Conservation (phyloP, 2,329 filamentous ascomycete genomes). For the Cladosporium sp. region DNA sequence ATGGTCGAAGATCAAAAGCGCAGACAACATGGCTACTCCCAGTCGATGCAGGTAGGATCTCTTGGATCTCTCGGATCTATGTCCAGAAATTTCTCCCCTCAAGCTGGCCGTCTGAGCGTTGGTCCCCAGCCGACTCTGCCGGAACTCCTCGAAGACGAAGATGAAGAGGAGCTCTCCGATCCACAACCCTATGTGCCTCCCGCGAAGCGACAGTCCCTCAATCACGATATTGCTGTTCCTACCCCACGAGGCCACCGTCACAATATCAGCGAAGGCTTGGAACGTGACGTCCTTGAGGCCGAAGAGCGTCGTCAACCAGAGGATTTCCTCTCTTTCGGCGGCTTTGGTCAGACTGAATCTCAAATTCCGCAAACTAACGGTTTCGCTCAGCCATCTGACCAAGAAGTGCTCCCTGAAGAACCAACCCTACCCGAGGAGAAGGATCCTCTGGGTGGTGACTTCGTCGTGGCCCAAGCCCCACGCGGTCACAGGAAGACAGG, state of each 20-base stretch:
- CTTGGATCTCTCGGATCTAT: conserved; percentile 14
- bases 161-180: conserved; percentile 38
- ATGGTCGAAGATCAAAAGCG: conserved; percentile 48
- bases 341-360: conserved; percentile 5
- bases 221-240: conserved; percentile 53
- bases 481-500: conserved; percentile 42
- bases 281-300: conserved; percentile 78
- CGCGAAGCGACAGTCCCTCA: conserved; percentile 27
- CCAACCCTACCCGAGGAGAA: conserved; percentile 16
- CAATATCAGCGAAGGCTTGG: conserved; percentile 71
- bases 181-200: conserved; percentile 27
- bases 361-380: neutral
- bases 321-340: conserved; percentile 18
- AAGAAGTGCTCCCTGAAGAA: neutral
- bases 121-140: conserved; percentile 51
- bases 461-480: conserved; percentile 64
- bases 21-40: conserved; percentile 37
- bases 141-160: conserved; percentile 69
- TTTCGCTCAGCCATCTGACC: neutral
- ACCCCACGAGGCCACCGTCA: conserved; percentile 61
- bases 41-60: conserved; percentile 24
- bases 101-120: conserved; percentile 49
- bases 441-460: conserved; percentile 19
- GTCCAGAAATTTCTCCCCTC: conserved; percentile 24
- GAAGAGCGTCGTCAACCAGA: conserved; percentile 60